phyloP scores from a whole-genome alignment of 202 grass and related monocot genomes.

The Schoenoplectus triqueter region DNA sequence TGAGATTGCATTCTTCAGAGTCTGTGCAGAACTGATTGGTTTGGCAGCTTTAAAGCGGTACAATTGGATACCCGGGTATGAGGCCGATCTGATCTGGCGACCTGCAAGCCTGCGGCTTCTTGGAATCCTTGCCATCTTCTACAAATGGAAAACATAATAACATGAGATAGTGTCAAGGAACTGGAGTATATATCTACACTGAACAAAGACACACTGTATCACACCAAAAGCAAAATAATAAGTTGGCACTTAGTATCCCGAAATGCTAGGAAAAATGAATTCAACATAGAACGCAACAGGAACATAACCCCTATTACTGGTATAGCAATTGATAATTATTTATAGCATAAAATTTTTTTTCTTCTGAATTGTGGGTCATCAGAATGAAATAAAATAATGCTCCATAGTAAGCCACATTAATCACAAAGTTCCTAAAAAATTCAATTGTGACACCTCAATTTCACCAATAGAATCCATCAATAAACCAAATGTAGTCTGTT shows the following conservation, averaged over 20 bases:
- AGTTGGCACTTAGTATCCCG: too few relatives aligned
- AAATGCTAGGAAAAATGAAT: too few relatives aligned
- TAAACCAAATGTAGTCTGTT: neutral
- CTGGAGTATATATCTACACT: neutral
- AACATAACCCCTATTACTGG: conserved; percentile 1
- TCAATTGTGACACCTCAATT: neutral
- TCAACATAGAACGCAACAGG: neutral
- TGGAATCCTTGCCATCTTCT: conserved; percentile 82
- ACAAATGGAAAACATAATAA: conserved; percentile 35
- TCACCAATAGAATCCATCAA: neutral
- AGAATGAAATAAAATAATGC: neutral
- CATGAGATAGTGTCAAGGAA: neutral
- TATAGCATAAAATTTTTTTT: conserved; percentile 1
- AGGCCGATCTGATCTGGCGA: conserved; percentile 65
- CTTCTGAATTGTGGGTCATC: neutral
- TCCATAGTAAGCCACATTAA: neutral
- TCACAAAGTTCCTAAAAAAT: neutral
- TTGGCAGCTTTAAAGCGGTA: conserved; percentile 66
- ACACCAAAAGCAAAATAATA: neutral
- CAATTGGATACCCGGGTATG: conserved; percentile 71
- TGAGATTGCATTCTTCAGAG: conserved; percentile 38
- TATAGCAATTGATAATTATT: neutral
- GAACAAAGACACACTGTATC: neutral
- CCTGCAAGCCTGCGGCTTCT: conserved; percentile 69
- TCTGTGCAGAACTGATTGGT: conserved; percentile 55